phyloP scores from a whole-genome alignment of 495 filamentous ascomycete species.

The Xylaria sp. region DNA sequence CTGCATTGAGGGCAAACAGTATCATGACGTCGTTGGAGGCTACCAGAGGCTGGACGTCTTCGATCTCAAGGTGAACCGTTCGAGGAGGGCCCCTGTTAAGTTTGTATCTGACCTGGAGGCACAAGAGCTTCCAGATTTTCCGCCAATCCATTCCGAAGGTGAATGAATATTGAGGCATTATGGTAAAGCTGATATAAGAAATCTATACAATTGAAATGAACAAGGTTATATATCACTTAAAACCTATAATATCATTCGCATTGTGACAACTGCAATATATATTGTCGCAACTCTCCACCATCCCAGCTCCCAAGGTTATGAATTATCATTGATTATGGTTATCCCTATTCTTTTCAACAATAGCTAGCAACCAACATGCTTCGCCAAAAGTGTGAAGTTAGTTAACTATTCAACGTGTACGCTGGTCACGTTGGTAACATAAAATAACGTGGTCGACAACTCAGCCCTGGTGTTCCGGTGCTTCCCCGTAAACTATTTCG shows the following conservation, averaged over 20 bases:
- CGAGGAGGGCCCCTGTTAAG: conserved; percentile 24
- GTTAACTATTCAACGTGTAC: too few species aligned
- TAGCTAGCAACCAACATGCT: too few species aligned
- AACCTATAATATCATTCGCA: neutral
- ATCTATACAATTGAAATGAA: neutral
- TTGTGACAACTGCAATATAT: neutral
- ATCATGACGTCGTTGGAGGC: conserved; percentile 52
- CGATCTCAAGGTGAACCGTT: conserved; percentile 47
- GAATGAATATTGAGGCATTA: neutral
- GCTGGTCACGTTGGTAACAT: too few species aligned
- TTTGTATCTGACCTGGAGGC: neutral
- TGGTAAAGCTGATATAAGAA: neutral
- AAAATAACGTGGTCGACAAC: too few species aligned
- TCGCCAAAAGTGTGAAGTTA: too few species aligned
- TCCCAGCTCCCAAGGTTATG: too few species aligned
- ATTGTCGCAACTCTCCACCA: neutral
- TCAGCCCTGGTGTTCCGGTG: too few species aligned
- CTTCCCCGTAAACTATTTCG: too few species aligned
- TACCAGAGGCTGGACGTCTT: conserved; percentile 56
- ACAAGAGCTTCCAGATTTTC: neutral
- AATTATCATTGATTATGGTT: too few species aligned
- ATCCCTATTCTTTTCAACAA: too few species aligned
- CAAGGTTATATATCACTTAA: neutral
- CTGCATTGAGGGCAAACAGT: conserved; percentile 54
- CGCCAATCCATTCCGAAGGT: neutral